Conservation (phyloP, 1,284 basidiomycete genomes). For the Puccinia polysora region DNA sequence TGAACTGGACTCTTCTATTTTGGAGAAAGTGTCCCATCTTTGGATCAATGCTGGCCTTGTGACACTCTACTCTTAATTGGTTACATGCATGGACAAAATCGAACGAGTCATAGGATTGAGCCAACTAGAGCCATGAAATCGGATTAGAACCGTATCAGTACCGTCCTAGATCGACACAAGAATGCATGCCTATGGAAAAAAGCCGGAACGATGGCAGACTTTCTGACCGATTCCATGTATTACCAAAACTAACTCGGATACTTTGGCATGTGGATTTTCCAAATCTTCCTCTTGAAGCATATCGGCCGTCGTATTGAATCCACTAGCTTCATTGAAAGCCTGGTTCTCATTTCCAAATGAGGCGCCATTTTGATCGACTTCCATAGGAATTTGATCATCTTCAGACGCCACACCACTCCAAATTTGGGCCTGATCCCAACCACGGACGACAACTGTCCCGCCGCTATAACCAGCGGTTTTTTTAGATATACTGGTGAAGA, state of each 20-base stretch:
- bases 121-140: constrained; percentile 44
- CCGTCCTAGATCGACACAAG: background rate
- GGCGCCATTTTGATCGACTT: background rate
- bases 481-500: constrained; percentile 40
- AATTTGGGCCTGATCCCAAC: constrained; percentile 34
- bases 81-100: constrained; percentile 50
- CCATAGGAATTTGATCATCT: background rate
- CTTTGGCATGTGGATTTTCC: constrained; percentile 41
- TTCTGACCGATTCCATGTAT: constrained; percentile 51
- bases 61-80: constrained; percentile 47
- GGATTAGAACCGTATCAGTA: background rate
- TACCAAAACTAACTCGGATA: constrained; percentile 50
- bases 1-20: constrained; percentile 49
- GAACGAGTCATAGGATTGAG: constrained; percentile 49
- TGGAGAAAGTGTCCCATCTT: constrained; percentile 47
- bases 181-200: background rate
- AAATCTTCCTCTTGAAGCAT: constrained; percentile 46
- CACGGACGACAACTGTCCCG: constrained; percentile 32
- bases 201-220: constrained; percentile 24
- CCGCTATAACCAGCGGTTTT: constrained; percentile 35
- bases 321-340: constrained; percentile 7
- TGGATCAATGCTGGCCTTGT: constrained; percentile 45
- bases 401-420: constrained; percentile 23
- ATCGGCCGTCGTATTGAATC: constrained; percentile 46
- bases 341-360: constrained; percentile 18